Conservation (phyloP, 2,329 filamentous ascomycete species). For the Fusarium sp. region DNA sequence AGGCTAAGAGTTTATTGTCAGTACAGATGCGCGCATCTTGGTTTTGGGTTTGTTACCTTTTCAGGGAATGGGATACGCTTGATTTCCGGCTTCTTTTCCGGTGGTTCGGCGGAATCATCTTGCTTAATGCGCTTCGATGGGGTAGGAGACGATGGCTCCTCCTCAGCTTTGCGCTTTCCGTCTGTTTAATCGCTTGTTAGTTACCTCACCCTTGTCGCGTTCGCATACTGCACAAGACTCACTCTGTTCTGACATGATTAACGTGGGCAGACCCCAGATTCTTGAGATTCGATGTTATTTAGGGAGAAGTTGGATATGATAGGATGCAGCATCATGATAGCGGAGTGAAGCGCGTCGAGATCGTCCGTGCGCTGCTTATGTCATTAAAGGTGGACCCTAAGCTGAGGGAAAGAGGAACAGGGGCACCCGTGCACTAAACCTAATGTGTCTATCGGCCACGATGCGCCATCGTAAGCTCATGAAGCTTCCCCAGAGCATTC, state of each 20-base stretch:
- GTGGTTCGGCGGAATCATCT: conserved; percentile 47
- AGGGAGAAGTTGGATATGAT: conserved; percentile 31
- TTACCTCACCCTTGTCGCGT: background rate
- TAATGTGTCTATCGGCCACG: conserved; percentile 52
- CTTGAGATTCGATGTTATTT: conserved; percentile 8
- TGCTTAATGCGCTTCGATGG: conserved; percentile 75
- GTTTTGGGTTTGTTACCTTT: conserved; percentile 67
- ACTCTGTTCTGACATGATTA: conserved; percentile 47
- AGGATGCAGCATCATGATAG: conserved; percentile 40
- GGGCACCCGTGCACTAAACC: conserved; percentile 48
- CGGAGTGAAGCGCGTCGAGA: conserved; percentile 41
- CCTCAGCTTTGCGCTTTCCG: conserved; percentile 79
- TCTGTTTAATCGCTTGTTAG: conserved; percentile 51
- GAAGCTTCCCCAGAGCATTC: conserved; percentile 47
- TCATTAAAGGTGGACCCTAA: conserved; percentile 29
- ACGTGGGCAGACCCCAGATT: conserved; percentile 5
- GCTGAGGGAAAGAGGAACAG: conserved; percentile 3
- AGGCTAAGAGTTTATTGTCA: conserved; percentile 62
- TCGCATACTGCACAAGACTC: background rate
- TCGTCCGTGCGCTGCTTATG: conserved; percentile 51
- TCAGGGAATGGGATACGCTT: conserved; percentile 88
- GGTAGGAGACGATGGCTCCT: conserved; percentile 71
- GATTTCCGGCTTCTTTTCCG: conserved; percentile 63
- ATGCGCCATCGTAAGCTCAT: conserved; percentile 49
- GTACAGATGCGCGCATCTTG: background rate